Base-by-base conservation (phyloP, 176 grass and related monocot species). In the Zoysia pacifica region DNA sequence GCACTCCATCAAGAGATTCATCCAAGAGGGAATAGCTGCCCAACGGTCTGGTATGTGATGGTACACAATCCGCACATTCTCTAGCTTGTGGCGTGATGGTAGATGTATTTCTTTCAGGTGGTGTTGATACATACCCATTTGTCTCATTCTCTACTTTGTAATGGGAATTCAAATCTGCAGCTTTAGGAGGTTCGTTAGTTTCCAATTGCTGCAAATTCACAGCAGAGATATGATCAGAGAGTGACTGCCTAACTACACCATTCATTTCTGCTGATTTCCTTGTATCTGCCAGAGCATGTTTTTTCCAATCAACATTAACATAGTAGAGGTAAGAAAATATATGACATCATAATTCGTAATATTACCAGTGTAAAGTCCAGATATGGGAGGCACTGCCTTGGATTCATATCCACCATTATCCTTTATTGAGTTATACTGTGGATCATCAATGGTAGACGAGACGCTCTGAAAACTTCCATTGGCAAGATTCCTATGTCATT, bases 311-410 rank as follows among this genome's bases (percentile, higher is more conserved):
- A 66, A 83, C 9, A 53, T 67, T 35, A 5, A 56, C 70, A 56
- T 46, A 51, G 39, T 62, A 41, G 49, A 50, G 44, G 53, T 13
- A 20, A 61, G 49, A 9, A 15, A 65, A 11, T 35, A 72, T 44
- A 68, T 15, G 5, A 51, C 20, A 75, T 18, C 10, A 7, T 52
- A 63, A 65, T 47, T 37, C 9, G 7, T 61, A 63, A 61, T 46
- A 77, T 91, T 86, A 99, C 93, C 86, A 79, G 81, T 79, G 60
- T 86, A 79, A 63, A 81, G 88, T 70, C 85, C 90, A 89, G 88
- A 95, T 81, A 77, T 76, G 76, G 87, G 82, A 56, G 83, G 63
- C 20, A 75, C 84, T 76, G 86, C 63, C 44, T 89, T 89, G 62
- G 90, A 75, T n/a, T 85, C 80, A 81, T 59, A 73, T 70, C 60